Percentiles rank a stretch among this genome's conserved stretches.
Evolutionary conservation across 1,284 basidiomycete genomes (phyloP).

Genomic region (Ustilago bromivora): DNA sequence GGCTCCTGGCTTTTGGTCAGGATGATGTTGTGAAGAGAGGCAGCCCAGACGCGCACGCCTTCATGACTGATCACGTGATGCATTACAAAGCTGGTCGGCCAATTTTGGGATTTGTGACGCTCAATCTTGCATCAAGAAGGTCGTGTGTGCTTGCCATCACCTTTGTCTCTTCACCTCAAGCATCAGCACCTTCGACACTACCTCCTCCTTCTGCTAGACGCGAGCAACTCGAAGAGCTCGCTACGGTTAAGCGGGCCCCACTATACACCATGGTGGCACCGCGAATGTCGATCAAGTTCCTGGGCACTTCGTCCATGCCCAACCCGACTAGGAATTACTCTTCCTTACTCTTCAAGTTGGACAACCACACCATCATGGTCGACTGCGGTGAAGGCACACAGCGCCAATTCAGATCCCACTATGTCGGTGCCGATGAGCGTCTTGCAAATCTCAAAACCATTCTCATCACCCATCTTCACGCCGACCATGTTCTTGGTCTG

Average conservation of each 20-base stretch:
- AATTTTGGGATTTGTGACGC: slow-evolving; percentile 6
- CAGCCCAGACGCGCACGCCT: too few species aligned
- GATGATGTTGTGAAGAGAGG: too few species aligned
- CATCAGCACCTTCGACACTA: not conserved
- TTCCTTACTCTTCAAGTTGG: slow-evolving; percentile 62
- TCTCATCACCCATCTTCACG: slow-evolving; percentile 67
- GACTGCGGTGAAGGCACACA: slow-evolving; percentile 69
- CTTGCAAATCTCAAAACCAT: slow-evolving; percentile 62
- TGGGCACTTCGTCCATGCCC: slow-evolving; percentile 66
- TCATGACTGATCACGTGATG: too few species aligned
- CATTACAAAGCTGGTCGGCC: slow-evolving; percentile 9
- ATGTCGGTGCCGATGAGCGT: slow-evolving; percentile 59
- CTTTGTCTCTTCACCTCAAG: slow-evolving; percentile 12
- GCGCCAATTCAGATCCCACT: slow-evolving; percentile 55
- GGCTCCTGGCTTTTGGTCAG: too few species aligned
- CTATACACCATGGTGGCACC: slow-evolving; percentile 42
- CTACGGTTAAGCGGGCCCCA: not conserved
- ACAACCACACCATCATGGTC: slow-evolving; percentile 61
- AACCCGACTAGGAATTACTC: slow-evolving; percentile 65
- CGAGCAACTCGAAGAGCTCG: not conserved
- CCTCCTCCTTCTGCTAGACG: not conserved
- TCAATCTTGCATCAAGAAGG: slow-evolving; percentile 6
- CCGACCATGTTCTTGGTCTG: slow-evolving; percentile 65
- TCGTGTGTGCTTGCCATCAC: slow-evolving; percentile 1
- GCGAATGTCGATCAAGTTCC: slow-evolving; percentile 59